These are phyloP conservation scores for Pholiota molesta DNA, from an alignment of 768 basidiomycete species.

Conservation along the genomic window DNA sequence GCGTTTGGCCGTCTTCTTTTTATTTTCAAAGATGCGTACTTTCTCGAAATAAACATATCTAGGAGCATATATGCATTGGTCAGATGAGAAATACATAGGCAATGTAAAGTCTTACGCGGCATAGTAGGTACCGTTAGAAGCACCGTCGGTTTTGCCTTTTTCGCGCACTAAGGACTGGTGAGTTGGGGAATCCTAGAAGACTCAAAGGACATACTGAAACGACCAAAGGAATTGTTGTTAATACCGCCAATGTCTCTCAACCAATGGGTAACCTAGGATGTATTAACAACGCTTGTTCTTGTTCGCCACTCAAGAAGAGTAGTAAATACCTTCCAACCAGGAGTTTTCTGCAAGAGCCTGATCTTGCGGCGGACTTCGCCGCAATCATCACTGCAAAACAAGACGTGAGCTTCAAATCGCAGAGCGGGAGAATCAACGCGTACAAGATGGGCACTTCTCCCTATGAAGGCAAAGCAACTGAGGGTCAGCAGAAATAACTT, in stretches of 20 bases:
- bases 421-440: not conserved
- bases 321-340: slow-evolving; percentile 42
- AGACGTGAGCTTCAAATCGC: not conserved
- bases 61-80: not conserved
- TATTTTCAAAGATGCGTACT: slow-evolving; percentile 46
- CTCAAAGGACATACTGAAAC: slow-evolving; percentile 41
- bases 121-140: slow-evolving; percentile 47
- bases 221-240: slow-evolving; percentile 46
- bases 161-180: slow-evolving; percentile 38
- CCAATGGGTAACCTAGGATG: slow-evolving; percentile 45
- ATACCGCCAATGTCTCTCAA: slow-evolving; percentile 47
- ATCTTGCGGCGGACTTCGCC: slow-evolving; percentile 52
- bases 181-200: not conserved
- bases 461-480: not conserved
- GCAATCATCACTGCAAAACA: slow-evolving; percentile 40
- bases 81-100: not conserved
- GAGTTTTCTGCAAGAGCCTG: slow-evolving; percentile 39
- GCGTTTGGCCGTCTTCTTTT: slow-evolving; percentile 47
- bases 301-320: not conserved
- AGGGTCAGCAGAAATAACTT: not conserved
- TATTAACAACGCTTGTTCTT: not conserved
- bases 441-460: slow-evolving; percentile 23
- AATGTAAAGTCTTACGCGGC: slow-evolving; percentile 37
- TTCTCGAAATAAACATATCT: slow-evolving; percentile 55
- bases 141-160: slow-evolving; percentile 42